A percentile compares a stretch with the other conserved stretches of the same genome.
These are phyloP conservation scores for Talaromyces sp. DNA, from an alignment of 2,329 filamentous ascomycete species.

Conservation along the genomic window DNA sequence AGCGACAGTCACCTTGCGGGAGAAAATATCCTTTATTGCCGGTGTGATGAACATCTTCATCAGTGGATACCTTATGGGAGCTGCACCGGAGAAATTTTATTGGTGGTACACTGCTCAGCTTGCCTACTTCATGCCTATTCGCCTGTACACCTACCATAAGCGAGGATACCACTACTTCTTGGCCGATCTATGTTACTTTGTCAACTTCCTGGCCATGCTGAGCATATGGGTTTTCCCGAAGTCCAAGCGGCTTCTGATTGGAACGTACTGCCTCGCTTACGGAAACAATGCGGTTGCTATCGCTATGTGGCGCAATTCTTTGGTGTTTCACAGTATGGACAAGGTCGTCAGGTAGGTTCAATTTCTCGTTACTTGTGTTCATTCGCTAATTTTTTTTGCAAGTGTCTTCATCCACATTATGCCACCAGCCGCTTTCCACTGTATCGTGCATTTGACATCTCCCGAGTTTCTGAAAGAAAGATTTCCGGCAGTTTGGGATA, in stretches of 20 bases:
- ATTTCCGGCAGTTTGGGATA: constrained; percentile 81
- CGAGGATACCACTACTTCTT: constrained; percentile 96
- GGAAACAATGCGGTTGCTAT: constrained; percentile 98
- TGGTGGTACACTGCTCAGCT: constrained; percentile 88
- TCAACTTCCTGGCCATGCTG: constrained; percentile 79
- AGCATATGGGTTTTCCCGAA: constrained; percentile 86
- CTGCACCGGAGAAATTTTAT: constrained; percentile 79
- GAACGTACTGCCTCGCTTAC: constrained; percentile 86
- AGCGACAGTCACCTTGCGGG: constrained; percentile 79
- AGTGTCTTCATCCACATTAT: constrained; percentile 99
- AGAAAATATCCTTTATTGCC: constrained; percentile 94
- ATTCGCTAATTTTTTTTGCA: neutral
- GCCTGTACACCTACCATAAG: constrained; percentile 84
- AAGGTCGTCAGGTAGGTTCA: constrained; percentile 75
- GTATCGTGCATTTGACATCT: constrained; percentile 78
- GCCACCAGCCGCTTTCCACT: constrained; percentile 91
- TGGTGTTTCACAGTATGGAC: constrained; percentile 98
- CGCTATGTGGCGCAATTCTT: constrained; percentile 97
- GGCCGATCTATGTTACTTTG: constrained; percentile 96
- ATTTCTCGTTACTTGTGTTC: neutral
- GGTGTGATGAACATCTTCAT: constrained; percentile 97
- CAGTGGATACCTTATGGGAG: constrained; percentile 89
- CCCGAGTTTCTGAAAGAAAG: constrained; percentile 61
- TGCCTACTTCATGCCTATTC: constrained; percentile 94
- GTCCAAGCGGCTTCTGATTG: constrained; percentile 88